Evolutionary conservation across 2,329 filamentous ascomycete species (phyloP).

Genomic region (Microdochium nivale): DNA sequence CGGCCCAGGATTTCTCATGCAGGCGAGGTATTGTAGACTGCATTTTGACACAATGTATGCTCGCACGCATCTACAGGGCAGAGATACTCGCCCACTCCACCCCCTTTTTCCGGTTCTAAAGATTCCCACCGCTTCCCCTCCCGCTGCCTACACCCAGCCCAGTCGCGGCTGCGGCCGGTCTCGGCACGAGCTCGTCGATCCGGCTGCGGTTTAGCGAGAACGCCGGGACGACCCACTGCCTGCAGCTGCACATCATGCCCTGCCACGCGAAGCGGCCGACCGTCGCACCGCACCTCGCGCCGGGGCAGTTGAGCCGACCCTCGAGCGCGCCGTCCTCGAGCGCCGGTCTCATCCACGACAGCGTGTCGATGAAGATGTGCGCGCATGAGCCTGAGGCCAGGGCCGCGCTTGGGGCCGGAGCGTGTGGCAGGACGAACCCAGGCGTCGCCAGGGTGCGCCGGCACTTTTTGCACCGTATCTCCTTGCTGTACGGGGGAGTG

Average conservation of each 20-base stretch:
- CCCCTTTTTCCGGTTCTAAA: too few relatives aligned
- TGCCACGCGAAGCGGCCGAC: slow-evolving; percentile 96
- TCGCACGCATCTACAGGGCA: too few relatives aligned
- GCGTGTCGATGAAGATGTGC: slow-evolving; percentile 83
- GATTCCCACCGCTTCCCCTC: not conserved
- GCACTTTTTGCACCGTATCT: slow-evolving; percentile 88
- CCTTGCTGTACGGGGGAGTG: slow-evolving; percentile 25
- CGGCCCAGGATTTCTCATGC: too few relatives aligned
- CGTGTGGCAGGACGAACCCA: slow-evolving; percentile 59
- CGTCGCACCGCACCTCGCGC: slow-evolving; percentile 65
- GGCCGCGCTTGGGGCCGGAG: slow-evolving; percentile 17
- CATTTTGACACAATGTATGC: too few relatives aligned
- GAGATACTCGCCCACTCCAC: too few relatives aligned
- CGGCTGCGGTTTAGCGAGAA: slow-evolving; percentile 78
- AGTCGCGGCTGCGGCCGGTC: slow-evolving; percentile 10
- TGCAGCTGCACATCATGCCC: slow-evolving; percentile 86
- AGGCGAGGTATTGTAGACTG: too few relatives aligned
- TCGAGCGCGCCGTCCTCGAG: slow-evolving; percentile 75
- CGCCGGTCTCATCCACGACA: slow-evolving; percentile 88
- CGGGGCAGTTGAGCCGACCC: slow-evolving; percentile 78
- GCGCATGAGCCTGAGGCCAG: slow-evolving; percentile 45
- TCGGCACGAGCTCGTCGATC: slow-evolving; percentile 58
- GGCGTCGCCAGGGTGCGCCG: slow-evolving; percentile 52
- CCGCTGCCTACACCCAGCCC: slow-evolving; percentile 5
- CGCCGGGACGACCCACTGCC: slow-evolving; percentile 82